phyloP scores from a whole-genome alignment of 768 basidiomycete genomes.

The Calvatia gigantea region DNA sequence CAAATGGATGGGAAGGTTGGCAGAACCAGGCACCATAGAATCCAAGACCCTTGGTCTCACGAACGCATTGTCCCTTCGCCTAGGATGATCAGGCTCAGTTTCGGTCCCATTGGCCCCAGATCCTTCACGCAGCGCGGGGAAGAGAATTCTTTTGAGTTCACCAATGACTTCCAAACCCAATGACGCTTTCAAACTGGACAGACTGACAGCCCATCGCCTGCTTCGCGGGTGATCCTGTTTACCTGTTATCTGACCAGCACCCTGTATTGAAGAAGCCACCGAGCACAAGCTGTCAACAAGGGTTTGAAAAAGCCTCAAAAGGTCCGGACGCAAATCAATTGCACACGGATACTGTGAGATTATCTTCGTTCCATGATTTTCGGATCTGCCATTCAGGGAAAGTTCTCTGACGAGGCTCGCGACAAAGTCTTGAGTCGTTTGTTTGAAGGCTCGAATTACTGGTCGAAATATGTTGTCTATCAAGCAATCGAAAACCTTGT shows the following conservation, averaged over 20 bases:
- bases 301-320: slow-evolving; percentile 5
- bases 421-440: not conserved
- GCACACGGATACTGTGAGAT: not conserved
- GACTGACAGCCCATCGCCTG: not conserved
- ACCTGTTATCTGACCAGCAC: not conserved
- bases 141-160: slow-evolving; percentile 33
- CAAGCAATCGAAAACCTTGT: slow-evolving; percentile 7
- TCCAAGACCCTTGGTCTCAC: not conserved
- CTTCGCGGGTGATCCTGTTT: not conserved
- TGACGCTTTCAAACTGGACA: slow-evolving; percentile 16
- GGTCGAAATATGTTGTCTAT: slow-evolving; percentile 7
- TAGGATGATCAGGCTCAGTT: not conserved
- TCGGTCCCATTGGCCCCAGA: not conserved
- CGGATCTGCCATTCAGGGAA: not conserved
- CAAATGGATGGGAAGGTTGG: slow-evolving; percentile 23
- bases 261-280: not conserved
- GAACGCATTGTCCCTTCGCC: not conserved
- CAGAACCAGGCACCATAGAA: not conserved
- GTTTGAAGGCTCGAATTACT: slow-evolving; percentile 1
- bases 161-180: slow-evolving; percentile 35
- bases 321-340: slow-evolving; percentile 5
- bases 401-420: not conserved
- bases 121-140: slow-evolving; percentile 1
- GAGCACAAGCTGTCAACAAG: slow-evolving; percentile 1
- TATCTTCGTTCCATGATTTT: not conserved